Evolutionary conservation across 2,329 filamentous ascomycete species (phyloP).

Genomic region (Emmonsiellopsis sp.): DNA sequence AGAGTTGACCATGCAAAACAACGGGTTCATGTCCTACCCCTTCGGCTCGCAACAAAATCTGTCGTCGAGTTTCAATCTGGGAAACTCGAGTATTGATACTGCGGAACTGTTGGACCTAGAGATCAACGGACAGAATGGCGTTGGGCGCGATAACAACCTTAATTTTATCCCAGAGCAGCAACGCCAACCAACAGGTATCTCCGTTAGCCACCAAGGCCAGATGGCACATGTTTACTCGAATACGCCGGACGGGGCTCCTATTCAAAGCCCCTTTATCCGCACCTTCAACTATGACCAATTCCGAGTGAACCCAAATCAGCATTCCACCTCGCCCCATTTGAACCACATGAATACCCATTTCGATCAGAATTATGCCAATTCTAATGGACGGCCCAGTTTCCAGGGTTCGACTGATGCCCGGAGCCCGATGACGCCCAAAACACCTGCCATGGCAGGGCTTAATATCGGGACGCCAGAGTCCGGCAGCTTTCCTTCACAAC

Average conservation of each 20-base stretch:
- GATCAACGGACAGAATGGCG: slow-evolving; percentile 32
- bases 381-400: slow-evolving; percentile 52
- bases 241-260: slow-evolving; percentile 83
- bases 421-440: slow-evolving; percentile 80
- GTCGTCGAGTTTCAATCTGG: slow-evolving; percentile 64
- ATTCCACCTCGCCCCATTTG: slow-evolving; percentile 33
- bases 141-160: slow-evolving; percentile 25
- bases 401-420: slow-evolving; percentile 60
- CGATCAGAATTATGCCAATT: slow-evolving; percentile 49
- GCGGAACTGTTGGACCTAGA: slow-evolving; percentile 72
- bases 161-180: slow-evolving; percentile 48
- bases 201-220: slow-evolving; percentile 58
- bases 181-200: slow-evolving; percentile 40
- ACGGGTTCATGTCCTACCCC: slow-evolving; percentile 44
- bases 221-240: slow-evolving; percentile 73
- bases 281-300: slow-evolving; percentile 71
- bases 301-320: slow-evolving; percentile 54
- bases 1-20: slow-evolving; percentile 62
- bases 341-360: slow-evolving; percentile 33
- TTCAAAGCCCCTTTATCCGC: slow-evolving; percentile 79
- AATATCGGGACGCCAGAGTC: slow-evolving; percentile 65
- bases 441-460: slow-evolving; percentile 63
- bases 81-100: slow-evolving; percentile 71
- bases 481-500: slow-evolving; percentile 64
- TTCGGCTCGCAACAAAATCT: slow-evolving; percentile 57